These are phyloP conservation scores for Ogataea kodamae DNA, from an alignment of 805 yeast genomes.

Conservation along the genomic window DNA sequence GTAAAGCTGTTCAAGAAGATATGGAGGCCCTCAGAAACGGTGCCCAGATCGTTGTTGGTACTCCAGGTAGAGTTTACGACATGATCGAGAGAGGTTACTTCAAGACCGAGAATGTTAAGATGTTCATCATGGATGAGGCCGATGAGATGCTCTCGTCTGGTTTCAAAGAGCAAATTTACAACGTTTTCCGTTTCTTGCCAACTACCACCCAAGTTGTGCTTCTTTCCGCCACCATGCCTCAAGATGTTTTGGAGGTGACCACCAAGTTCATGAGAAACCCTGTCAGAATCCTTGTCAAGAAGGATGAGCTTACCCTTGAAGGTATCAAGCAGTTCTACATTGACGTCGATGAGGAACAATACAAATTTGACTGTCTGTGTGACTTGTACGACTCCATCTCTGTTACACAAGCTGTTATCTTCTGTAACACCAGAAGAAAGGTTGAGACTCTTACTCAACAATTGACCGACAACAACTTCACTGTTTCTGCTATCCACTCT, in stretches of 20 bases:
- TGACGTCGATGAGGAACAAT: conserved; percentile 87
- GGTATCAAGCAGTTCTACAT: conserved; percentile 92
- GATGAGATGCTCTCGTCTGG: conserved; percentile 93
- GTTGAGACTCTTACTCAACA: conserved; percentile 87
- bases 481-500: conserved; percentile 95
- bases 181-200: conserved; percentile 82
- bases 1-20: conserved; percentile 80
- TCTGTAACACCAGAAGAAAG: conserved; percentile 95
- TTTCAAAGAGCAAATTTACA: conserved; percentile 92
- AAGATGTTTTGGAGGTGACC: conserved; percentile 88
- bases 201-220: conserved; percentile 87
- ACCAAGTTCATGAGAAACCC: conserved; percentile 91
- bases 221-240: conserved; percentile 91
- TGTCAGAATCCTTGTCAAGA: conserved; percentile 87
- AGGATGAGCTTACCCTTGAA: conserved; percentile 89
- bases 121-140: conserved; percentile 93
- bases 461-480: conserved; percentile 76
- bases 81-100: conserved; percentile 82
- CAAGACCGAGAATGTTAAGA: conserved; percentile 71
- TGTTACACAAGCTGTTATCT: conserved; percentile 95
- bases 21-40: conserved; percentile 69
- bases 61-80: conserved; percentile 94
- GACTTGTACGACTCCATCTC: conserved; percentile 94
- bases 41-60: conserved; percentile 91
- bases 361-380: conserved; percentile 91